Conservation (phyloP, 768 basidiomycete genomes). For the Termitomyces heimii region DNA sequence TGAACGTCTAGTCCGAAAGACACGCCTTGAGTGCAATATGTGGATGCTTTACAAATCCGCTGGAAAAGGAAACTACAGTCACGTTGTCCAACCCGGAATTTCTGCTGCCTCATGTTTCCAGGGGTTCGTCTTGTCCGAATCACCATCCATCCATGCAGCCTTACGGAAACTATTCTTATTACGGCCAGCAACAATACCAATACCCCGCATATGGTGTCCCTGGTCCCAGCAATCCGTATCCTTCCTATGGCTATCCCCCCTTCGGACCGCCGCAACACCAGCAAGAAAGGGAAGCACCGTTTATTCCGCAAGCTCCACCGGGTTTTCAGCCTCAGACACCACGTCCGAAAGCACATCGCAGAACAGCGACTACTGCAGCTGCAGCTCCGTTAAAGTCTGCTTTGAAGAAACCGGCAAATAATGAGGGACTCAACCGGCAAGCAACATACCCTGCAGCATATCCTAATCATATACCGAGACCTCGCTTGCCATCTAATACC, state of each 20-base stretch:
- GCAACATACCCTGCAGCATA: conserved; percentile 16
- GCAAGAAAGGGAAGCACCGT: conserved; percentile 16
- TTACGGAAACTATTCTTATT: conserved; percentile 38
- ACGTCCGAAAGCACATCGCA: conserved; percentile 29
- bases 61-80: conserved; percentile 29
- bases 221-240: conserved; percentile 32
- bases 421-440: conserved; percentile 18
- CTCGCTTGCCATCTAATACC: conserved; percentile 2
- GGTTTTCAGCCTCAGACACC: conserved; percentile 13
- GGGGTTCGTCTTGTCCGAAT: not conserved
- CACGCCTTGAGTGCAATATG: not conserved
- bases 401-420: conserved; percentile 39
- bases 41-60: not conserved
- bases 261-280: conserved; percentile 17
- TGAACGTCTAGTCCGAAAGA: not conserved
- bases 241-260: conserved; percentile 25
- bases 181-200: conserved; percentile 38
- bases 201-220: conserved; percentile 30
- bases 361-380: conserved; percentile 20
- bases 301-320: conserved; percentile 12
- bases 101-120: conserved; percentile 3
- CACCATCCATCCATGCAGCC: conserved; percentile 21
- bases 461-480: conserved; percentile 6
- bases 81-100: conserved; percentile 16
- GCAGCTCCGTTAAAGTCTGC: conserved; percentile 46